Percentiles rank a stretch among this genome's conserved stretches.
phyloP scores from a whole-genome alignment of 768 basidiomycete genomes.

The Tephrocybe sp. region DNA sequence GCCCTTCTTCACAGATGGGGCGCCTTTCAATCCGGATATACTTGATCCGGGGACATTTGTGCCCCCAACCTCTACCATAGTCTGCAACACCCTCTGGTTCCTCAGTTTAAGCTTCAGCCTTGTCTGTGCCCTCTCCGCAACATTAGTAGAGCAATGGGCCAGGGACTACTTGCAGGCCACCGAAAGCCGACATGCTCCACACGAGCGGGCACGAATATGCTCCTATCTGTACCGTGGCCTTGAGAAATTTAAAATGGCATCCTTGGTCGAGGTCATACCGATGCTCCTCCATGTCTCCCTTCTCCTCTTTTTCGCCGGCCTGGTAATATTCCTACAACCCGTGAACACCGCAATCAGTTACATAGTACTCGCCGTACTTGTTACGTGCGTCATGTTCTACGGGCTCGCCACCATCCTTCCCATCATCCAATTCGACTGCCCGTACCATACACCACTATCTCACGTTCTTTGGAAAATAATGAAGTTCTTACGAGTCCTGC shows the following conservation, averaged over 20 bases:
- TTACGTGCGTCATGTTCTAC: constrained; percentile 30
- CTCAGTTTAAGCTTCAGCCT: constrained; percentile 44
- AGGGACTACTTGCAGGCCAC: constrained; percentile 38
- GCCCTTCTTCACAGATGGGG: neutral
- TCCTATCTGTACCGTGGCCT: constrained; percentile 41
- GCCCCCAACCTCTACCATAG: constrained; percentile 28
- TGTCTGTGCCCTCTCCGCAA: constrained; percentile 40
- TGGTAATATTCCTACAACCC: constrained; percentile 42
- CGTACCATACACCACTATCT: constrained; percentile 38
- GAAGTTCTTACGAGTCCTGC: constrained; percentile 23
- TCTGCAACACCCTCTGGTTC: constrained; percentile 47
- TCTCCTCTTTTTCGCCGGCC: constrained; percentile 49
- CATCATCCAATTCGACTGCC: constrained; percentile 31
- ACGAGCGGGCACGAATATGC: constrained; percentile 40
- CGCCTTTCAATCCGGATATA: constrained; percentile 1
- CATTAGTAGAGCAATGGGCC: constrained; percentile 51
- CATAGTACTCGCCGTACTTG: constrained; percentile 29
- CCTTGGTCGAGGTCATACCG: constrained; percentile 41
- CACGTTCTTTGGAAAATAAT: constrained; percentile 28
- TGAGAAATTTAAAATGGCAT: constrained; percentile 35
- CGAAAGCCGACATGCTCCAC: constrained; percentile 29
- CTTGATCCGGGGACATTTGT: constrained; percentile 14
- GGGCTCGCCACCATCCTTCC: constrained; percentile 31
- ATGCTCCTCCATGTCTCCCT: constrained; percentile 48
- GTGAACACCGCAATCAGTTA: constrained; percentile 33